Percentiles rank a stretch among this genome's conserved stretches.
phyloP scores from a whole-genome alignment of 495 filamentous ascomycete species.

The Xylaria intraflava region DNA sequence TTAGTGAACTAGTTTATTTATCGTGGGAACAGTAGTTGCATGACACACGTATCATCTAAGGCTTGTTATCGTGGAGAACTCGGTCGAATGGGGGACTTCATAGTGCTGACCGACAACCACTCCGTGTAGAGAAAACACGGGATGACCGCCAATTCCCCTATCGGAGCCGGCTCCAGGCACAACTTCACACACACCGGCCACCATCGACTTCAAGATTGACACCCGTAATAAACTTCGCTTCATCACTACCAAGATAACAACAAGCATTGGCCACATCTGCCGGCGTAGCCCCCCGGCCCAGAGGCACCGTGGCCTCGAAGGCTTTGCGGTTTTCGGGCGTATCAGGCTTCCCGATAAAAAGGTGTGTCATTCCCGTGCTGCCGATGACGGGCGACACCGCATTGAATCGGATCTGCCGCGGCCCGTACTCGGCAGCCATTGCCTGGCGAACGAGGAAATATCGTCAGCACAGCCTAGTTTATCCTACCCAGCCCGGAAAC shows the following conservation, averaged over 20 bases:
- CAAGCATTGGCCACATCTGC: conserved; percentile 62
- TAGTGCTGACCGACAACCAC: no score
- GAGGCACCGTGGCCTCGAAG: conserved; percentile 60
- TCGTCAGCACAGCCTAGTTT: neutral
- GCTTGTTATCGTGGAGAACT: no score
- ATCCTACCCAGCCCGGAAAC: neutral
- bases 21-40: no score
- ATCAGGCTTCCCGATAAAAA: conserved; percentile 60
- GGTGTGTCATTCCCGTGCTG: conserved; percentile 58
- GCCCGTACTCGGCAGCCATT: conserved; percentile 62
- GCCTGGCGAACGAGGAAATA: conserved; percentile 52
- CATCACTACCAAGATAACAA: conserved; percentile 60
- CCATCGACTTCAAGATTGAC: conserved; percentile 56
- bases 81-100: no score
- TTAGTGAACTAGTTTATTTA: no score
- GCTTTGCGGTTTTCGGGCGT: conserved; percentile 62
- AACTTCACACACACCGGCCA: conserved; percentile 35
- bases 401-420: conserved; percentile 59
- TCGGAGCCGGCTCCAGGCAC: no score
- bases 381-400: conserved; percentile 55
- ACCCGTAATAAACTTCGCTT: conserved; percentile 65
- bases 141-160: no score
- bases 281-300: conserved; percentile 57
- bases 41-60: no score
- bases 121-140: no score